A percentile compares a stretch with the other conserved stretches of the same genome.
Conservation (phyloP, 805 yeast species). For the Isabelozyma heimii region DNA sequence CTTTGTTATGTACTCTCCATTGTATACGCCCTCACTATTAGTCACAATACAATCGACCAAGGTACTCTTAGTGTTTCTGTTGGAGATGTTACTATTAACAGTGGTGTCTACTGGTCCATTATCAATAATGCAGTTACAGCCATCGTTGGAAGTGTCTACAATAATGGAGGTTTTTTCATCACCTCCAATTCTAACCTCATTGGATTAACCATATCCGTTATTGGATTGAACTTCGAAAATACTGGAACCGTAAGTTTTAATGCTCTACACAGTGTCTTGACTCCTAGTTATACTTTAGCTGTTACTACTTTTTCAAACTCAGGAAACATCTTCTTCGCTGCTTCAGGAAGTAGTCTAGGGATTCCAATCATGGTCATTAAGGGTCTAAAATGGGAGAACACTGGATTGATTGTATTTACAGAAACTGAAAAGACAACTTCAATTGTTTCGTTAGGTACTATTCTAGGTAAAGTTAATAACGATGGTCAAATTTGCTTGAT, state of each 20-base stretch:
- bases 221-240: constrained; percentile 4
- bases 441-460: constrained; percentile 2
- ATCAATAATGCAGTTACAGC: constrained; percentile 8
- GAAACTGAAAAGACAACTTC: too few species aligned
- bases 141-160: constrained; percentile 9
- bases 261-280: constrained; percentile 8
- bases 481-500: constrained; percentile 24
- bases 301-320: constrained; percentile 10
- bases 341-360: constrained; percentile 14
- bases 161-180: constrained; percentile 14
- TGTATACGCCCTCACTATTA: neutral
- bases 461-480: constrained; percentile 11
- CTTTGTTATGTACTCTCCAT: too few species aligned
- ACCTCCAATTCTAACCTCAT: constrained; percentile 8
- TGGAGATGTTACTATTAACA: constrained; percentile 6
- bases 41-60: constrained; percentile 11
- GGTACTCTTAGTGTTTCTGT: constrained; percentile 11
- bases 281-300: constrained; percentile 9
- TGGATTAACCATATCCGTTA: constrained; percentile 1
- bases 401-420: constrained; percentile 10
- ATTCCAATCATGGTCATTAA: constrained; percentile 10
- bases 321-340: constrained; percentile 15
- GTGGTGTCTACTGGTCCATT: constrained; percentile 15
- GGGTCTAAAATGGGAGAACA: constrained; percentile 5
- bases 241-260: constrained; percentile 11